Conservation (phyloP, 352 stramenopile genomes). For the Thalassiosira pacifica region DNA sequence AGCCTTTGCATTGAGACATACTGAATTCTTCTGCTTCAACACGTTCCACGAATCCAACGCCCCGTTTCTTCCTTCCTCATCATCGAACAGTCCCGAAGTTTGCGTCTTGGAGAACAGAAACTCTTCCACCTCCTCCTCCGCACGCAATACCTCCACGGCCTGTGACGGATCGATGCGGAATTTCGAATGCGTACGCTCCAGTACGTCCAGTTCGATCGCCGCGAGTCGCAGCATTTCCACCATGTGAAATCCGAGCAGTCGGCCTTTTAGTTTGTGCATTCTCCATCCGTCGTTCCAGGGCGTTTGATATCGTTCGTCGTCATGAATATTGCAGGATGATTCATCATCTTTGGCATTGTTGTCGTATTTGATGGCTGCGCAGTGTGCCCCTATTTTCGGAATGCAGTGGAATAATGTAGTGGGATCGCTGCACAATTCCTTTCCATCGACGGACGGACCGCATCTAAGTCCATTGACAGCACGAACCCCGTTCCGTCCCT, state of each 20-base stretch:
- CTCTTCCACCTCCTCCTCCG: constrained; percentile 32
- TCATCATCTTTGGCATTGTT: no score
- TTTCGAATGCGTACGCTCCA: constrained; percentile 8
- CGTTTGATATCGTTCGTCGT: constrained; percentile 44
- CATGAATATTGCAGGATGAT: constrained; percentile 2
- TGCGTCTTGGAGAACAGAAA: constrained; percentile 44
- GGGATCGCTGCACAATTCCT: constrained; percentile 26
- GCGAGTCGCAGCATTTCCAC: constrained; percentile 35
- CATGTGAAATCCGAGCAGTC: constrained; percentile 37
- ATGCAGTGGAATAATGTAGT: constrained; percentile 19
- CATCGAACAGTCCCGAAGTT: not conserved
- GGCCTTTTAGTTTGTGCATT: constrained; percentile 42
- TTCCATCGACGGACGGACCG: constrained; percentile 24
- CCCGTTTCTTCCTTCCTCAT: no score
- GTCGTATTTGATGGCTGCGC: constrained; percentile 20
- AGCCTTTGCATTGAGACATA: constrained; percentile 26
- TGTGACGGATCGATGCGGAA: not conserved
- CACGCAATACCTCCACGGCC: not conserved
- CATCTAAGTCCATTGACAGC: constrained; percentile 29
- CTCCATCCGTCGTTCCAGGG: constrained; percentile 44
- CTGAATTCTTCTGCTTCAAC: constrained; percentile 13
- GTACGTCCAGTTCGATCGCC: constrained; percentile 20
- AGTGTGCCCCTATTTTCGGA: constrained; percentile 19
- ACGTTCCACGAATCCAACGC: constrained; percentile 6
- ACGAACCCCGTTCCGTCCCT: not conserved